Percentiles rank a stretch among this genome's conserved stretches.
Conservation (phyloP, 2,329 filamentous ascomycete species). For the Zymoseptoria crescenta region DNA sequence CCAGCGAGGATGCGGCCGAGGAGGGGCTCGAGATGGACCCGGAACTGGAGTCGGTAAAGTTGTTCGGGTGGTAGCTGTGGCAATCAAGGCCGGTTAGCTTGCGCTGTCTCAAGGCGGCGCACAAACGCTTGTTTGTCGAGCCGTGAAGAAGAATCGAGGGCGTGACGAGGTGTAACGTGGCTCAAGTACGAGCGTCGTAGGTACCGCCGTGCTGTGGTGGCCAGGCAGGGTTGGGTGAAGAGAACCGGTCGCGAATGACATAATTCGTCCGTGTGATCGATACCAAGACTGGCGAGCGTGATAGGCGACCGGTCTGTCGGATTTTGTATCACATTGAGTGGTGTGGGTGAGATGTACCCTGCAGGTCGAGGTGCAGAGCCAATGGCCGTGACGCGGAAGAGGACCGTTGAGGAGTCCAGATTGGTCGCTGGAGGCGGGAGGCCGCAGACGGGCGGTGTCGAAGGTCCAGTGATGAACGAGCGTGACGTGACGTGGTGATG, state of each 20-base stretch:
- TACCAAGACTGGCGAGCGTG: conserved; percentile 12
- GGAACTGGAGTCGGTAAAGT: conserved; percentile 47
- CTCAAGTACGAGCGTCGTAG: conserved; percentile 13
- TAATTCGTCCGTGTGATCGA: conserved; percentile 19
- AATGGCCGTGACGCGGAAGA: conserved; percentile 11
- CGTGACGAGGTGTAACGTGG: conserved; percentile 20
- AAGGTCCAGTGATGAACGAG: conserved; percentile 7
- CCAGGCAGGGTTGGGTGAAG: not conserved
- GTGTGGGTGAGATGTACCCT: conserved; percentile 10
- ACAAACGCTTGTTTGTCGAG: conserved; percentile 5
- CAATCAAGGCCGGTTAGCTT: conserved; percentile 11
- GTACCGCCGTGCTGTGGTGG: conserved; percentile 12
- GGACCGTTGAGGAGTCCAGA: conserved; percentile 7
- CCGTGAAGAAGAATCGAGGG: conserved; percentile 3
- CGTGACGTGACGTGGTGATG: too few relatives aligned
- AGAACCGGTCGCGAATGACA: conserved; percentile 9
- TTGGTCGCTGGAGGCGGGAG: conserved; percentile 4
- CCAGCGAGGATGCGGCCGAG: conserved; percentile 41
- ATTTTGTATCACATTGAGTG: conserved; percentile 9
- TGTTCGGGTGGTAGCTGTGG: conserved; percentile 44
- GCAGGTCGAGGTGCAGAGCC: conserved; percentile 8
- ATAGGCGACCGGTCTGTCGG: conserved; percentile 15
- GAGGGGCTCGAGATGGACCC: conserved; percentile 48
- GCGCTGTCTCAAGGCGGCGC: conserved; percentile 7
- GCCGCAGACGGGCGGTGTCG: conserved; percentile 4